Conservation (phyloP, 805 yeast genomes). For the Ogataea polymorpha region DNA sequence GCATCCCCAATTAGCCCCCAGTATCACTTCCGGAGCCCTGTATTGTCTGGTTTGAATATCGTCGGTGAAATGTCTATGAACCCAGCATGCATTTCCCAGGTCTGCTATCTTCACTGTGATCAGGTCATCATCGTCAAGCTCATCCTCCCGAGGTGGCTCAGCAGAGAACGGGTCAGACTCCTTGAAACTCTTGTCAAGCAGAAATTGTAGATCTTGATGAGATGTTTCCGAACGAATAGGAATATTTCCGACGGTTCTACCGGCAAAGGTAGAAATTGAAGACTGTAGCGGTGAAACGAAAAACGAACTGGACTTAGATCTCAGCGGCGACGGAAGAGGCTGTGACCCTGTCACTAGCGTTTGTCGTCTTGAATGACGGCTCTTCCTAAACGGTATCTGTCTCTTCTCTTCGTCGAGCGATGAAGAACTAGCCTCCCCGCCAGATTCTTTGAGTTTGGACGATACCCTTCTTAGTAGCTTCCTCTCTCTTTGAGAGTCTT, state of each 20-base stretch:
- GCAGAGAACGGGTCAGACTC: constrained; percentile 30
- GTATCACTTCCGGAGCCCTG: constrained; percentile 82
- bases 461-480: constrained; percentile 30
- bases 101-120: constrained; percentile 88
- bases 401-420: constrained; percentile 16
- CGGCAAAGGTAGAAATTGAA: constrained; percentile 15
- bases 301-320: constrained; percentile 42
- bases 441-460: constrained; percentile 21
- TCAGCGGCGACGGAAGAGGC: constrained; percentile 85
- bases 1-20: constrained; percentile 91
- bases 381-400: constrained; percentile 27
- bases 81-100: constrained; percentile 88
- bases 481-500: constrained; percentile 37
- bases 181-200: constrained; percentile 39
- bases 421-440: constrained; percentile 11
- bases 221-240: constrained; percentile 16
- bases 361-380: constrained; percentile 56
- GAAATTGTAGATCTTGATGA: constrained; percentile 31
- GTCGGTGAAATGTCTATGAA: constrained; percentile 75
- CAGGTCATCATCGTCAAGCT: constrained; percentile 43
- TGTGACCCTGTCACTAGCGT: constrained; percentile 87
- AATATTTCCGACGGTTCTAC: constrained; percentile 6
- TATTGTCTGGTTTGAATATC: constrained; percentile 92
- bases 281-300: constrained; percentile 27
- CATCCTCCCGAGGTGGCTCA: constrained; percentile 37